Percentiles rank a stretch among this genome's conserved stretches.
phyloP scores from a whole-genome alignment of 1,284 basidiomycete species.

The Cronartium quercuum region DNA sequence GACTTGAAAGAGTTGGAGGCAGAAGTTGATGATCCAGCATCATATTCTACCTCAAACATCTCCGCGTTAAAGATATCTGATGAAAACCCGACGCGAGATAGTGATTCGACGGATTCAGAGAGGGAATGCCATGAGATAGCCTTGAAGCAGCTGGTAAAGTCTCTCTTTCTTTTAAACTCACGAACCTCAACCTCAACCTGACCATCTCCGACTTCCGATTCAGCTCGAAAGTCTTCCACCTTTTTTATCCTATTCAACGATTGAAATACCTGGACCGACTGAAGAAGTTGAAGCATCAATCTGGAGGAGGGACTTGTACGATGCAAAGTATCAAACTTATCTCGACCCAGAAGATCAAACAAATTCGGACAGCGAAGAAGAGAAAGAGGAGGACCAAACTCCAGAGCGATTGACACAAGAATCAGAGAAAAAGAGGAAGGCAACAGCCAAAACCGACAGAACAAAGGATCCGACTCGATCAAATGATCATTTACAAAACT shows the following conservation, averaged over 20 bases:
- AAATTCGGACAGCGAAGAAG: constrained; percentile 46
- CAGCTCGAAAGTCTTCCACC: constrained; percentile 30
- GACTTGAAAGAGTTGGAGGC: neutral
- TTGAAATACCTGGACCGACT: neutral
- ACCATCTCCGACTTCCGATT: neutral
- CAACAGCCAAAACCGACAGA: neutral
- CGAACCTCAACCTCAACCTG: neutral
- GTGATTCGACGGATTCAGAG: too few species aligned
- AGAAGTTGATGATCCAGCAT: too few species aligned
- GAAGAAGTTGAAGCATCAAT: constrained; percentile 49
- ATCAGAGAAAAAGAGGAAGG: neutral
- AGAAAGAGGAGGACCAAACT: constrained; percentile 45
- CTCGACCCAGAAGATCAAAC: constrained; percentile 17
- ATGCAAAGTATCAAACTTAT: constrained; percentile 74
- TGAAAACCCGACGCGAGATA: too few species aligned
- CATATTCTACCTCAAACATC: neutral
- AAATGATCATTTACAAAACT: neutral
- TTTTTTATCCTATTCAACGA: constrained; percentile 22
- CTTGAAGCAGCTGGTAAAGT: neutral
- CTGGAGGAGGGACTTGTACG: constrained; percentile 78
- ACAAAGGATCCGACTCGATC: neutral
- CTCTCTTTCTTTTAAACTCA: neutral
- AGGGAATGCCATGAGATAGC: neutral
- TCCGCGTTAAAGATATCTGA: too few species aligned
- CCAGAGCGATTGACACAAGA: constrained; percentile 42